Evolutionary conservation across 148 eudicot species (phyloP), one percentile per base, ranked within the genome.

Genomic region (Rhododendron molle): DNA sequence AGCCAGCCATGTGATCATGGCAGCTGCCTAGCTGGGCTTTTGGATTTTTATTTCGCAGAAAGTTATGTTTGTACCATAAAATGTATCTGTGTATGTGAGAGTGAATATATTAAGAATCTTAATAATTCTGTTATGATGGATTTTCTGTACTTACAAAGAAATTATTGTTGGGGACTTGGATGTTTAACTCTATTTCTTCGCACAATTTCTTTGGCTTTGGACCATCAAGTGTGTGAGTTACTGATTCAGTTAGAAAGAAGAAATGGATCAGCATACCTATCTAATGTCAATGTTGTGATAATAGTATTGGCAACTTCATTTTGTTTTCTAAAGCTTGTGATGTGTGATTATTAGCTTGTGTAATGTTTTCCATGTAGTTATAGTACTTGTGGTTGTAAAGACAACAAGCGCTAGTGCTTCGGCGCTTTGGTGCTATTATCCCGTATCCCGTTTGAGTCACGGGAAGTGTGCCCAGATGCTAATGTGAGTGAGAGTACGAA

Each of bases 1-100:
- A 40, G 80, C 82, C 79, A 23, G 44, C 87, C 79, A 14, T 85
- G 74, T 84, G 73, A 85, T 65, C 77, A 36, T 78, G 87, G 87
- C 38, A 67, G 73, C 49, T 78, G 43, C 76, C 30, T 36, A 85
- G 58, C 83, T 85, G 87, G 83, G 86, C 21, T 78, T 65, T 78
- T 20, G 74, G 34, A 30, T 56, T 26, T 76, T 38, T 62, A 62
- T 65, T 85, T 11, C 15, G 21, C 86, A 7, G 34, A 78, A 2
- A 79, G 5, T 30, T 80, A 30, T 78, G 81, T 47, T 49, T 79
- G 58, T 79, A 79, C 18, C 36, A 20, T 79, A 49, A 26, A 12
- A 50, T 16, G 14, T 47, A 47, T 79, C 23, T n/a, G 16, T 71
- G 38, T 71, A 71, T 13, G 76, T 71, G 76, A 15, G 76, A 71